Conservation (phyloP, 2,329 filamentous ascomycete genomes). For the Ascochyta fabae region DNA sequence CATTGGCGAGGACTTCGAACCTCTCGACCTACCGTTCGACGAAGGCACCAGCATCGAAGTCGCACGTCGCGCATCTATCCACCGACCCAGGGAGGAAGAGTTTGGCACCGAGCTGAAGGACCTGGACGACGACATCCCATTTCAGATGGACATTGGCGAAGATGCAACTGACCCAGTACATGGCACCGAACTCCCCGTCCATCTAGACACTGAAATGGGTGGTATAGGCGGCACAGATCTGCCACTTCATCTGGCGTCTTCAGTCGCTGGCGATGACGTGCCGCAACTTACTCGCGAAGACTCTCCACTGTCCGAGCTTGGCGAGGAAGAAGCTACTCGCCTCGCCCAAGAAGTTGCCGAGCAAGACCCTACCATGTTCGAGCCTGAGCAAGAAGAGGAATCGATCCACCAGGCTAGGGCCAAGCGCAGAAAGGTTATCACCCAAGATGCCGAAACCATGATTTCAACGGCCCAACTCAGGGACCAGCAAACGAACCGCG, state of each 20-base stretch:
- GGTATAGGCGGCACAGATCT: conserved; percentile 57
- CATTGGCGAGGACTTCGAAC: conserved; percentile 61
- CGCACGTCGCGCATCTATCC: conserved; percentile 81
- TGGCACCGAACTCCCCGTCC: conserved; percentile 32
- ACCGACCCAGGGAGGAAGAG: conserved; percentile 49
- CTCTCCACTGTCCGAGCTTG: conserved; percentile 63
- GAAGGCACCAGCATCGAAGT: conserved; percentile 75
- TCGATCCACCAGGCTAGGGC: conserved; percentile 71
- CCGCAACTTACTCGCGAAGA: conserved; percentile 47
- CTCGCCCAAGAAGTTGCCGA: conserved; percentile 66
- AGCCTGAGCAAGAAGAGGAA: conserved; percentile 57
- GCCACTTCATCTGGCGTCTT: conserved; percentile 10
- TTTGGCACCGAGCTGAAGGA: conserved; percentile 58
- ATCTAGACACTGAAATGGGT: conserved; percentile 54
- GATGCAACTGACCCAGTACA: conserved; percentile 34
- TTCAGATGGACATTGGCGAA: conserved; percentile 53
- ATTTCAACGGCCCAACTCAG: conserved; percentile 80
- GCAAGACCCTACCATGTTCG: conserved; percentile 44
- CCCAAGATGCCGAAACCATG: conserved; percentile 80
- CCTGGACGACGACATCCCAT: conserved; percentile 57
- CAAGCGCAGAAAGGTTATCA: conserved; percentile 81
- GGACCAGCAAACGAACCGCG: conserved; percentile 82
- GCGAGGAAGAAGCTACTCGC: conserved; percentile 62
- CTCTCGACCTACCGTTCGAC: conserved; percentile 30
- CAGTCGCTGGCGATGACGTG: conserved; percentile 1